phyloP scores from a whole-genome alignment of 2,329 filamentous ascomycete species.

The Immersiporthe knoxdaviesiana region DNA sequence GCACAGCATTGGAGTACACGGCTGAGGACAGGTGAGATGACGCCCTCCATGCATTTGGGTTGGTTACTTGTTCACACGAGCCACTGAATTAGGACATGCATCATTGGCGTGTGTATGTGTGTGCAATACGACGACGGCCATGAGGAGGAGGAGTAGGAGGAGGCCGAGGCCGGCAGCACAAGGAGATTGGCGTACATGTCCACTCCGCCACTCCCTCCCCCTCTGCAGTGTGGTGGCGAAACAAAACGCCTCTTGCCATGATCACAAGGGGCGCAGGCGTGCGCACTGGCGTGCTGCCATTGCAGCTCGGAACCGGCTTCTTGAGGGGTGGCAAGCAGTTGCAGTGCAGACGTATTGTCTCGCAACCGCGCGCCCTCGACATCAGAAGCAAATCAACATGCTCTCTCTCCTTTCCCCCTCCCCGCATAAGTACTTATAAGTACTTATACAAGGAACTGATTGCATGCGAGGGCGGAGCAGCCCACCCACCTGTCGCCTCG shows the following conservation, averaged over 20 bases:
- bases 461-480: slow-evolving; percentile 9
- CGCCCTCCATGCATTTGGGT: neutral
- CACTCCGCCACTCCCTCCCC: neutral
- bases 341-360: neutral
- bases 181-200: slow-evolving; percentile 11
- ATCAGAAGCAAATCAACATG: slow-evolving; percentile 2
- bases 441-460: neutral
- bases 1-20: neutral
- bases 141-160: no score
- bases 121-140: neutral
- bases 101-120: neutral
- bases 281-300: slow-evolving; percentile 12
- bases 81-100: neutral
- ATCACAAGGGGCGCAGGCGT: slow-evolving; percentile 22
- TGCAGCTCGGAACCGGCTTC: slow-evolving; percentile 20
- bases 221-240: slow-evolving; percentile 1
- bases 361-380: neutral
- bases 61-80: neutral
- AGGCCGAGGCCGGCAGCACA: neutral
- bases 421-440: no score
- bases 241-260: slow-evolving; percentile 10
- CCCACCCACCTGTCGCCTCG: neutral
- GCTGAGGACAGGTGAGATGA: neutral
- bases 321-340: neutral
- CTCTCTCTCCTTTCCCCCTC: neutral